Conservation (phyloP, 2,329 filamentous ascomycete genomes). For the Uncinocarpus reesii region DNA sequence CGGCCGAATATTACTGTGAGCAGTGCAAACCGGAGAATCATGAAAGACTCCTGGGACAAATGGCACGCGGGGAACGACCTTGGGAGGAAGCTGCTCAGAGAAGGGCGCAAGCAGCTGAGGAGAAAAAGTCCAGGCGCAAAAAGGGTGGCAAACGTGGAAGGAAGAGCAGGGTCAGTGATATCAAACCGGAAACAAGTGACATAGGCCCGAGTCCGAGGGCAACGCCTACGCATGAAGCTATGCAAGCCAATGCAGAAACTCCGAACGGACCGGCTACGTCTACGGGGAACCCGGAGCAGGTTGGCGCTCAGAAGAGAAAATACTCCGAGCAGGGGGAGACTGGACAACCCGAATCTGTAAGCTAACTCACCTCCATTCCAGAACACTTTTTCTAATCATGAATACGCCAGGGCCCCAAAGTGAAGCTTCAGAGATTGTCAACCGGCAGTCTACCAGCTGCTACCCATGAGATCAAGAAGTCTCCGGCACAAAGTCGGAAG, state of each 20-base stretch:
- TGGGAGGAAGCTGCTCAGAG: constrained; percentile 64
- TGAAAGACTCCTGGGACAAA: constrained; percentile 64
- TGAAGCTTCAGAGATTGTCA: constrained; percentile 35
- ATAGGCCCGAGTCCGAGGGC: constrained; percentile 20
- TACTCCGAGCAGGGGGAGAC: constrained; percentile 32
- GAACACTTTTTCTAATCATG: not conserved
- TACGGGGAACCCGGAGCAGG: constrained; percentile 15
- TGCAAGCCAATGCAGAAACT: constrained; percentile 21
- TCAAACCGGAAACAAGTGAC: constrained; percentile 33
- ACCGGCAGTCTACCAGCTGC: constrained; percentile 18
- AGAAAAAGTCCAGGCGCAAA: constrained; percentile 49
- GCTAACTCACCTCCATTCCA: constrained; percentile 11
- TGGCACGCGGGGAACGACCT: constrained; percentile 69
- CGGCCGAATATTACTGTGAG: constrained; percentile 86
- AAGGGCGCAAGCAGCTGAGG: constrained; percentile 52
- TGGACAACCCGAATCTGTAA: constrained; percentile 27
- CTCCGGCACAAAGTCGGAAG: constrained; percentile 26
- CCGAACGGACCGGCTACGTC: constrained; percentile 23
- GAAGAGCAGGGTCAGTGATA: constrained; percentile 58
- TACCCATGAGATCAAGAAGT: constrained; percentile 20
- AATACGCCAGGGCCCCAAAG: constrained; percentile 29
- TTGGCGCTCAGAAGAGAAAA: constrained; percentile 37
- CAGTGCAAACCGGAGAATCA: constrained; percentile 77
- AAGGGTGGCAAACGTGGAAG: constrained; percentile 48
- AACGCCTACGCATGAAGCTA: constrained; percentile 23